Conservation (phyloP, 108 stramenopile species). For the Skeletonema marinoi region DNA sequence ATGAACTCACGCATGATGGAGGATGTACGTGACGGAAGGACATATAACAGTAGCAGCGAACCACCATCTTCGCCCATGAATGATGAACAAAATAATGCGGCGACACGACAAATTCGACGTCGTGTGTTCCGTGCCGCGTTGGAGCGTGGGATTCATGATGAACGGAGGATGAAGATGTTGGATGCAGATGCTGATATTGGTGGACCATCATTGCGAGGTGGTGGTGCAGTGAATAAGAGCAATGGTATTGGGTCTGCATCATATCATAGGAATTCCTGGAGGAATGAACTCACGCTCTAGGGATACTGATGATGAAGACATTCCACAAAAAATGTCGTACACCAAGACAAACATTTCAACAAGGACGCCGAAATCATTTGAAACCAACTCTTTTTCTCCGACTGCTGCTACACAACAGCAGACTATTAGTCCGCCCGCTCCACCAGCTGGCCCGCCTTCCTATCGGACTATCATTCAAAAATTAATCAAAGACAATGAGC, state of each 20-base stretch:
- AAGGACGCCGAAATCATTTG: background rate
- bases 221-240: background rate
- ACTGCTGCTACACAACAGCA: background rate
- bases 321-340: background rate
- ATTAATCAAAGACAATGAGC: constrained; percentile 41
- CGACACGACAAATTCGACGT: constrained; percentile 39
- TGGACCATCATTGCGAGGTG: constrained; percentile 6
- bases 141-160: constrained; percentile 30
- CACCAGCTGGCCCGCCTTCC: constrained; percentile 32
- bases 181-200: constrained; percentile 38
- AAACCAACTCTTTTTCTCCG: background rate
- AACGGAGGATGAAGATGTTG: constrained; percentile 26
- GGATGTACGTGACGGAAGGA: constrained; percentile 17
- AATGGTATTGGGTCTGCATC: background rate
- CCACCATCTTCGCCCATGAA: constrained; percentile 12
- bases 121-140: constrained; percentile 32
- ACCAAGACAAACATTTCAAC: background rate
- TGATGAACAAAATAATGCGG: constrained; percentile 41
- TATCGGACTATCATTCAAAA: constrained; percentile 24
- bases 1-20: constrained; percentile 49
- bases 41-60: background rate
- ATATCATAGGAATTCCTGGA: background rate
- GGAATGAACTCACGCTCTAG: background rate
- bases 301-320: background rate
- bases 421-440: constrained; percentile 17